These are phyloP conservation scores for Waltergamsia citrina DNA, from an alignment of 2,329 filamentous ascomycete genomes.

Conservation along the genomic window DNA sequence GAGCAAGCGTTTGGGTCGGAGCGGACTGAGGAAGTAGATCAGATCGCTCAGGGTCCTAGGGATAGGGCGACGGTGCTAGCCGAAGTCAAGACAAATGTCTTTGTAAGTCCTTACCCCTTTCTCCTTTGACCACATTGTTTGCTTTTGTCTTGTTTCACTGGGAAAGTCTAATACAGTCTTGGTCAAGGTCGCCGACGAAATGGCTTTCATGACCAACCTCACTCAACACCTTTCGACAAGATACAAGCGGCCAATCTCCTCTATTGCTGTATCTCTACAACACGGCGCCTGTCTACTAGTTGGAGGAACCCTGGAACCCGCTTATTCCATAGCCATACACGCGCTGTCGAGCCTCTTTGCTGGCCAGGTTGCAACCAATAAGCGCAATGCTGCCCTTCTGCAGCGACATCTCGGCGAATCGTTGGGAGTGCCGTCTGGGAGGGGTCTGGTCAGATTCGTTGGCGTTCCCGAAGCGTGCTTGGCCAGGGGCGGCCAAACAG, in stretches of 20 bases:
- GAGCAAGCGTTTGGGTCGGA: slow-evolving; percentile 30
- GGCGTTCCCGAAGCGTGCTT: slow-evolving; percentile 62
- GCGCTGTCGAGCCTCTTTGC: slow-evolving; percentile 61
- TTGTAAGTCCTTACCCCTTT: slow-evolving; percentile 14
- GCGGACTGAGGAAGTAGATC: slow-evolving; percentile 16
- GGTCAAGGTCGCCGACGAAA: slow-evolving; percentile 61
- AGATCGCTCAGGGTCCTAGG: slow-evolving; percentile 35
- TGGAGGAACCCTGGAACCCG: slow-evolving; percentile 65
- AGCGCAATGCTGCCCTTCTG: slow-evolving; percentile 68
- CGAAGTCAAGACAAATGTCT: slow-evolving; percentile 59
- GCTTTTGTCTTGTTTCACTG: not conserved
- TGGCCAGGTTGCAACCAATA: slow-evolving; percentile 67
- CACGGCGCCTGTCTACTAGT: slow-evolving; percentile 69
- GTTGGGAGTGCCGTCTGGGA: slow-evolving; percentile 53
- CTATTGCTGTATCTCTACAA: slow-evolving; percentile 66
- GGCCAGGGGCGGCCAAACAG: slow-evolving; percentile 61
- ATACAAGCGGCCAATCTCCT: slow-evolving; percentile 65
- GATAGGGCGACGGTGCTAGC: slow-evolving; percentile 51
- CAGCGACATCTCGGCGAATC: slow-evolving; percentile 66
- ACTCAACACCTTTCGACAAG: slow-evolving; percentile 64
- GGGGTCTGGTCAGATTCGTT: slow-evolving; percentile 67
- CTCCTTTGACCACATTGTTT: not conserved
- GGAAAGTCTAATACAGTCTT: not conserved
- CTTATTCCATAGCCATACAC: slow-evolving; percentile 68
- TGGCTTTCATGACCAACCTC: slow-evolving; percentile 63